Evolutionary conservation across 768 basidiomycete genomes (phyloP), one percentile per base, ranked within the genome.

Genomic region (Pleurotus djamor): DNA sequence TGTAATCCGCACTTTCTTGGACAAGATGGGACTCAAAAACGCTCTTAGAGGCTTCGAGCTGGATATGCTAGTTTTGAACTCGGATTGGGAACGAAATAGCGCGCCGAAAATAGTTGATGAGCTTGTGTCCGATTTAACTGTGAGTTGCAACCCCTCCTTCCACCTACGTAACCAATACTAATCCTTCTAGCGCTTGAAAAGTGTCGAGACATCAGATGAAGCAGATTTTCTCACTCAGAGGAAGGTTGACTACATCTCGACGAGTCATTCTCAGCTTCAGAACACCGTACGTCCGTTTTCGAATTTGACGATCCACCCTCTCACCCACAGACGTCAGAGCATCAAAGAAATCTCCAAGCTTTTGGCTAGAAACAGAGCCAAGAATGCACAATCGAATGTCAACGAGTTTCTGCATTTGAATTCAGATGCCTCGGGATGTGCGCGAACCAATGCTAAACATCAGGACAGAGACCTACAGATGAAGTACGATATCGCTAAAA

Each of bases 401-500:
- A 74, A 80, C 6, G 91, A 94, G 65, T 94, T 93, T 66, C 74
- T 93, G 0, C 72, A 82, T 5, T 72, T 14, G 48, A 48, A 62
- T 10, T 64, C 52, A 33, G 57, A 61, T 4, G 63, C 70, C 5
- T 65, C 77, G 2, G 88, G 89, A 3, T 93, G 91, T 64, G 91
- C 91, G 10, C 84, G 91, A 7, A 82, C 83, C 3, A 88, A 92
- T 60, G 87, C 90, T 37, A 89, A 85, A 66, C 74, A 80, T 0
- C 72, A 91, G 35, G 83, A 93, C 68, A 76, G 92, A 41, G 88
- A 91, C 58, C 74, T 83, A 1, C 92, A 93, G 66, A 91, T 93
- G 79, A 90, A 89, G 68, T 93, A 92, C 63, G 92, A 94, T 68
- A 89, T 94, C 61, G 88, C 87, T n/a, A 91, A 86, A 71, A 92